Evolutionary conservation across 192 early-diverging fungal species (phyloP).

Genomic region (Chytriomyces sp.): DNA sequence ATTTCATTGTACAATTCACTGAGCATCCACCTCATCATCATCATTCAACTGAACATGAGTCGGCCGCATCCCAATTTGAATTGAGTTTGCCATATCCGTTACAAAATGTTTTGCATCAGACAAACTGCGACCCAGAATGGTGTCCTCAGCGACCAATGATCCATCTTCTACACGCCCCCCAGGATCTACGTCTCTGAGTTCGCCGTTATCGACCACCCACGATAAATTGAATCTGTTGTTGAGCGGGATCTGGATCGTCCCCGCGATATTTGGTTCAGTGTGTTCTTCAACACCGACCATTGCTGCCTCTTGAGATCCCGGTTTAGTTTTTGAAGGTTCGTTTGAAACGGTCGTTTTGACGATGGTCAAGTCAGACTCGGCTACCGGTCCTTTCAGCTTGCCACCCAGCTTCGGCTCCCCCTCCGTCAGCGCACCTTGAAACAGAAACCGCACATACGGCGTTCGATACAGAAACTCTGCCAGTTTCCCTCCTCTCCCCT

Average conservation of each 20-base stretch:
- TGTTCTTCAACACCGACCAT: not conserved
- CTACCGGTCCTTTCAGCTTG: not conserved
- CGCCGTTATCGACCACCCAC: constrained; percentile 18
- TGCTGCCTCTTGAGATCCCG: not conserved
- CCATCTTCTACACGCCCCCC: not conserved
- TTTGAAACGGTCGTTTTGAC: not conserved
- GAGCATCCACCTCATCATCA: constrained; percentile 10
- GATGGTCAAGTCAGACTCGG: not conserved
- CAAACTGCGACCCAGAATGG: not conserved
- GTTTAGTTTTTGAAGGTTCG: not conserved
- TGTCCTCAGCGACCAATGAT: not conserved
- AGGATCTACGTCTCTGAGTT: not conserved
- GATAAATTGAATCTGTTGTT: not conserved
- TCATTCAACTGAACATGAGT: constrained; percentile 21
- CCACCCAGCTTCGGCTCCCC: not conserved
- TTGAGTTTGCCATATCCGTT: not conserved
- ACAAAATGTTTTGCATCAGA: constrained; percentile 11
- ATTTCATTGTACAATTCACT: no score
- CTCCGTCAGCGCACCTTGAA: not conserved
- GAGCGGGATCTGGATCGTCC: not conserved
- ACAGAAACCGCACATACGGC: constrained; percentile 4
- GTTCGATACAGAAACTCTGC: not conserved
- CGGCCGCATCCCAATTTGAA: constrained; percentile 16
- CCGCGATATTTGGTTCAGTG: not conserved
- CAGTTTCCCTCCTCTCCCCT: constrained; percentile 7